Percentiles rank a stretch among this genome's conserved stretches.
Conservation (phyloP, 2,329 filamentous ascomycete genomes). For the Aspergillus proliferans region DNA sequence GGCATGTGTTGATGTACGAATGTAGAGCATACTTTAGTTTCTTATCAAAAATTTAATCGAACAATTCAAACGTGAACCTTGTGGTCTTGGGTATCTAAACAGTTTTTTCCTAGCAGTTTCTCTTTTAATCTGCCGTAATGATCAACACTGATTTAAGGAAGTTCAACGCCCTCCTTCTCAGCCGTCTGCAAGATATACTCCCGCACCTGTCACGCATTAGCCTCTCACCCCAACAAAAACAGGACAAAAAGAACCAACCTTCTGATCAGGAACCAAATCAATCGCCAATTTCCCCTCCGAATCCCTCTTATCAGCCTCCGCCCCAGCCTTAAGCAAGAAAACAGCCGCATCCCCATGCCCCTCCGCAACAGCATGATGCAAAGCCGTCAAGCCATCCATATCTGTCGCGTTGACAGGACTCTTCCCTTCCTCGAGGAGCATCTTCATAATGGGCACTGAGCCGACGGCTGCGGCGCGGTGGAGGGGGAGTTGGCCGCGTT, state of each 20-base stretch:
- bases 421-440: constrained; percentile 65
- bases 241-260: constrained; percentile 47
- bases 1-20: constrained; percentile 1
- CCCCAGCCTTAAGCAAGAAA: constrained; percentile 73
- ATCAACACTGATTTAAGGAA: constrained; percentile 25
- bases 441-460: constrained; percentile 75
- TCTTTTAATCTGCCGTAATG: neutral
- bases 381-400: constrained; percentile 72
- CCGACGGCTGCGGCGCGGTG: constrained; percentile 89
- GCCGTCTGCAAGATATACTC: constrained; percentile 71
- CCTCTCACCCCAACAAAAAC: neutral
- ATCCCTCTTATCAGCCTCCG: constrained; percentile 73
- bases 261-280: constrained; percentile 77
- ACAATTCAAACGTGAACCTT: neutral
- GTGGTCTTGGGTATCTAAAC: constrained; percentile 4
- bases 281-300: constrained; percentile 64
- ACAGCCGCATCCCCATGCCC: constrained; percentile 75
- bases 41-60: neutral
- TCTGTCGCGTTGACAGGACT: constrained; percentile 83
- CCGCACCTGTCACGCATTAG: constrained; percentile 50
- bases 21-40: neutral
- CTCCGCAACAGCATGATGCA: constrained; percentile 66
- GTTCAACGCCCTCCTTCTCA: constrained; percentile 75
- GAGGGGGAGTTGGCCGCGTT: constrained; percentile 78
- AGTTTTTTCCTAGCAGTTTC: neutral